A percentile compares a stretch with the other conserved stretches of the same genome.
These are phyloP conservation scores for Endocalyx cinctus DNA, from an alignment of 2,329 filamentous ascomycete species.

Conservation along the genomic window DNA sequence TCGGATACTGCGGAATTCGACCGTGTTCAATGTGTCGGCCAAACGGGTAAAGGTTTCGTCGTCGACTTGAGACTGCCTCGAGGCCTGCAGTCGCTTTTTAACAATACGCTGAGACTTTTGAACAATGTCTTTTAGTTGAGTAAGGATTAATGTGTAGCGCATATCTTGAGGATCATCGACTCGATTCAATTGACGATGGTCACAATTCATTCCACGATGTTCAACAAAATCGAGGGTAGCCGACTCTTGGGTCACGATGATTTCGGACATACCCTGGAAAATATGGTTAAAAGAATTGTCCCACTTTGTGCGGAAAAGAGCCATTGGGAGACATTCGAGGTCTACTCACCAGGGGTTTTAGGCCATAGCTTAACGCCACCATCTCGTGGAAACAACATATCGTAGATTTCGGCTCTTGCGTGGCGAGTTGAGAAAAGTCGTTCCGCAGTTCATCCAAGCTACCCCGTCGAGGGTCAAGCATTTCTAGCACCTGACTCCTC, in stretches of 20 bases:
- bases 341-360: too few species aligned
- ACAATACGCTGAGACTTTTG: neutral
- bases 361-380: too few species aligned
- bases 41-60: neutral
- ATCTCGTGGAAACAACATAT: conserved; percentile 1
- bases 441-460: neutral
- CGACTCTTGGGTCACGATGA: conserved; percentile 1
- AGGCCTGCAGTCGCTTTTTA: neutral
- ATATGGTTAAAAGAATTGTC: neutral
- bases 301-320: too few species aligned
- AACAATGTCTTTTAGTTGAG: neutral
- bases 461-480: neutral
- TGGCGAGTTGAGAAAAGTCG: conserved; percentile 1
- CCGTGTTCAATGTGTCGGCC: neutral
- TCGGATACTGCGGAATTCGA: neutral
- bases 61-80: neutral
- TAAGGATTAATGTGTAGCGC: neutral
- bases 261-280: neutral
- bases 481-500: neutral
- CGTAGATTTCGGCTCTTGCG: neutral
- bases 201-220: neutral
- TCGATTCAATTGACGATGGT: neutral
- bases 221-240: conserved; percentile 1
- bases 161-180: neutral
- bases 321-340: too few species aligned